phyloP scores from a whole-genome alignment of 139 green algal species.

The Tetraselmis chui region DNA sequence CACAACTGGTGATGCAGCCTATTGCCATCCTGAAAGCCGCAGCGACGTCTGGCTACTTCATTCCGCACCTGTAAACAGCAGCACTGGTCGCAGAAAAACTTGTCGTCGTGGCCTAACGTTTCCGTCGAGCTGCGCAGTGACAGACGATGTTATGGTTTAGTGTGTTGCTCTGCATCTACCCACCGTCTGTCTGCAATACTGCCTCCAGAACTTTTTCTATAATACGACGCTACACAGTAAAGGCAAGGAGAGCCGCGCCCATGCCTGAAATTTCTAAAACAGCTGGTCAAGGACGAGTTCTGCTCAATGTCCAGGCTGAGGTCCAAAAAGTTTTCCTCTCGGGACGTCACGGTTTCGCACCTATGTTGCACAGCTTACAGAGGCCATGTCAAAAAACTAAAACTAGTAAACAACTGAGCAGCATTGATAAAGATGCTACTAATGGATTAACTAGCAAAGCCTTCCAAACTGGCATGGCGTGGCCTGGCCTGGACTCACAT shows the following conservation, averaged over 20 bases:
- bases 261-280: constrained; percentile 84
- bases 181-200: too few relatives aligned
- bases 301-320: constrained; percentile 90
- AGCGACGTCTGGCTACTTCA: too few relatives aligned
- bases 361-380: background rate
- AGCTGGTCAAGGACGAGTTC: constrained; percentile 80
- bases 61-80: constrained; percentile 64
- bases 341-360: constrained; percentile 71
- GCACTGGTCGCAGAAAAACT: constrained; percentile 96
- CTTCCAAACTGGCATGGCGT: too few relatives aligned
- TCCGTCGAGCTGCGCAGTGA: constrained; percentile 56
- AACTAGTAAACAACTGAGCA: constrained; percentile 11
- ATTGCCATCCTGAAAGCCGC: too few relatives aligned
- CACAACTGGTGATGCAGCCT: too few relatives aligned
- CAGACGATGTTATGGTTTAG: too few relatives aligned
- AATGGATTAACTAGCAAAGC: too few relatives aligned
- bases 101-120: constrained; percentile 76
- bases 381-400: too few relatives aligned
- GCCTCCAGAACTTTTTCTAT: too few relatives aligned
- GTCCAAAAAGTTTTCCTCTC: constrained; percentile 92
- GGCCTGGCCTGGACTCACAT: constrained; percentile 42
- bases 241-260: background rate
- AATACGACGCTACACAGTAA: too few relatives aligned
- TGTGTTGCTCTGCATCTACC: too few relatives aligned
- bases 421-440: background rate